Evolutionary conservation across 352 stramenopile genomes (phyloP), one percentile per base, ranked within the genome.

Genomic region (Pythium insidiosum): DNA sequence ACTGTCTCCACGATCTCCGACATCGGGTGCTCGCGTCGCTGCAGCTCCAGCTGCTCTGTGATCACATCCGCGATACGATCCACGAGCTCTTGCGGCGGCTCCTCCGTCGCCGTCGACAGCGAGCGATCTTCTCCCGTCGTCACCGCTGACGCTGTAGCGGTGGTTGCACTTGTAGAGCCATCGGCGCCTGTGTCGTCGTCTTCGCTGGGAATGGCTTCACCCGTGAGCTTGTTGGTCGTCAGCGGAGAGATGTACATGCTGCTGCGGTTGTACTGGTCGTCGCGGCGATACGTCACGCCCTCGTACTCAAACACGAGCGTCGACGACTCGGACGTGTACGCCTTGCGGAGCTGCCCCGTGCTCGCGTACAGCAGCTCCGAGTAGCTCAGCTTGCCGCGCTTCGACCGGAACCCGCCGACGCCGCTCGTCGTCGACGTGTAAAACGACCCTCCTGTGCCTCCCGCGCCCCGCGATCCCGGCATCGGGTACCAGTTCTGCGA

Each of bases 221-320:
- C 47, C 5, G 47, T 54, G 33, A 63, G 40, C 26, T 56, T 56
- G 43, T 55, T 66, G 26, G 47, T 56, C 30, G 51, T 66, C 9
- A 52, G 36, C 6, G 70, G 73, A 7, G 73, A 78, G 26, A 83
- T 56, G 22, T 93, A 93, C 65, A 93, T 84, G 38, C 75, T 85
- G 48, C 80, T 93, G 10, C 70, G 49, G 30, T 79, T 82, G 53
- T 93, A 93, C 53, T 88, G 76, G 21, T 78, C 77, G 43, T 93
- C 80, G 28, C 80, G 71, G 9, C 83, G 48, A 29, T 89, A 90
- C 23, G 64, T 72, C 4, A 55, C 53, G 9, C 74, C 76, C 53
- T 83, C 73, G 47, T 81, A 82, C 38, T 92, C 77, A 39, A 92
- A 92, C 12, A 68, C 78, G 0, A 84, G 46, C 16, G 74, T 89